A percentile compares a stretch with the other conserved stretches of the same genome.
phyloP scores from a whole-genome alignment of 1,284 basidiomycete genomes.

The Cutaneotrichosporon sp. region DNA sequence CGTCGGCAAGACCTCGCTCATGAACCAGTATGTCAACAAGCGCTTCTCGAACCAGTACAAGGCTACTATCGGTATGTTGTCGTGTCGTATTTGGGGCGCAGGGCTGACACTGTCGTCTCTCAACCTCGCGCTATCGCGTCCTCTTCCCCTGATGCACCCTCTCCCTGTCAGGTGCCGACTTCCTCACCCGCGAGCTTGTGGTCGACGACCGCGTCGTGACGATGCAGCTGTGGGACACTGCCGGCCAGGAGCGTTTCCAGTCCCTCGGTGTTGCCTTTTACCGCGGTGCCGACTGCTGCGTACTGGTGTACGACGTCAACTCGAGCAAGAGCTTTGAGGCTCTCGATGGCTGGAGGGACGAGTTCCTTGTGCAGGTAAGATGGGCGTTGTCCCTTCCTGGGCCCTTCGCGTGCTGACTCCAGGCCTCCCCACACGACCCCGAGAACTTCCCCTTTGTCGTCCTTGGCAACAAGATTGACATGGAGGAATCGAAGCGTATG shows the following conservation, averaged over 20 bases:
- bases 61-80: conserved; percentile 76
- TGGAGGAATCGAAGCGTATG: conserved; percentile 98
- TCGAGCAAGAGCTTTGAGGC: conserved; percentile 96
- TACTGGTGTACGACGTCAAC: conserved; percentile 98
- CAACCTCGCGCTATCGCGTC: background rate
- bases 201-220: conserved; percentile 97
- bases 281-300: conserved; percentile 98
- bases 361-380: conserved; percentile 78
- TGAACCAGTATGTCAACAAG: conserved; percentile 99
- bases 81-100: background rate
- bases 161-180: conserved; percentile 55
- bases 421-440: conserved; percentile 96
- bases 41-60: conserved; percentile 99
- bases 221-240: conserved; percentile 99
- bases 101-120: conserved; percentile 7
- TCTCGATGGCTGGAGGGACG: conserved; percentile 94
- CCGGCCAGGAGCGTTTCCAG: conserved; percentile 98
- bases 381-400: too few species aligned
- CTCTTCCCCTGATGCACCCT: background rate
- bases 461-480: conserved; percentile 99
- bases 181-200: conserved; percentile 97
- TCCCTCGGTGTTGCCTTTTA: conserved; percentile 98
- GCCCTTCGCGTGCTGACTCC: conserved; percentile 7
- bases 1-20: conserved; percentile 98
- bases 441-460: conserved; percentile 99